These are phyloP conservation scores for Coniosporium tulheliwenetii DNA, from an alignment of 2,329 filamentous ascomycete species.

Conservation along the genomic window DNA sequence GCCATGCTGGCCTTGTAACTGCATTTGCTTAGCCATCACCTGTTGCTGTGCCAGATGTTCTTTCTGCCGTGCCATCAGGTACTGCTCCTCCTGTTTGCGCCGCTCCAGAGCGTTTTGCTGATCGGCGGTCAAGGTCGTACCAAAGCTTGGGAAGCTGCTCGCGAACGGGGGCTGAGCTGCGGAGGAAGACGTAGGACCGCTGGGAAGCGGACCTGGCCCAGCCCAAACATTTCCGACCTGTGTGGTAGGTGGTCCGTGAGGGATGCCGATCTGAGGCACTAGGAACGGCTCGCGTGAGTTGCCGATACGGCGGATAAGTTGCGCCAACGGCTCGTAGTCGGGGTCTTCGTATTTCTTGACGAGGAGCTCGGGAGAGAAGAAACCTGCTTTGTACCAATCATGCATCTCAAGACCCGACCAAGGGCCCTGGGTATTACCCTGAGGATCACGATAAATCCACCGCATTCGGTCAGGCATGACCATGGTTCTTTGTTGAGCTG, in stretches of 20 bases:
- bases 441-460: slow-evolving; percentile 95
- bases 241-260: slow-evolving; percentile 59
- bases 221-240: slow-evolving; percentile 29
- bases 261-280: slow-evolving; percentile 90
- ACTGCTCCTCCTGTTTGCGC: slow-evolving; percentile 95
- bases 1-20: slow-evolving; percentile 39
- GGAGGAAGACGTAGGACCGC: slow-evolving; percentile 19
- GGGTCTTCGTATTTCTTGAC: slow-evolving; percentile 90
- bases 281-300: slow-evolving; percentile 96
- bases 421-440: slow-evolving; percentile 80
- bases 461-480: slow-evolving; percentile 98
- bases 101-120: slow-evolving; percentile 96
- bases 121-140: slow-evolving; percentile 87
- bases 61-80: slow-evolving; percentile 88
- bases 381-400: slow-evolving; percentile 98
- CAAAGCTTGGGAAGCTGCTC: slow-evolving; percentile 88
- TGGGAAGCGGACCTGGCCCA: slow-evolving; percentile 10
- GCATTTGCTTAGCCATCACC: slow-evolving; percentile 57
- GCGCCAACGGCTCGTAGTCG: slow-evolving; percentile 88
- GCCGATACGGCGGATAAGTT: slow-evolving; percentile 87
- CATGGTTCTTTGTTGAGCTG: slow-evolving; percentile 68
- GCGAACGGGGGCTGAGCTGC: slow-evolving; percentile 66
- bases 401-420: slow-evolving; percentile 98
- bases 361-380: slow-evolving; percentile 86
- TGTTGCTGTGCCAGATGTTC: slow-evolving; percentile 85